Base-by-base conservation (phyloP, 306 rosid species). In the Crotalaria pallida region DNA sequence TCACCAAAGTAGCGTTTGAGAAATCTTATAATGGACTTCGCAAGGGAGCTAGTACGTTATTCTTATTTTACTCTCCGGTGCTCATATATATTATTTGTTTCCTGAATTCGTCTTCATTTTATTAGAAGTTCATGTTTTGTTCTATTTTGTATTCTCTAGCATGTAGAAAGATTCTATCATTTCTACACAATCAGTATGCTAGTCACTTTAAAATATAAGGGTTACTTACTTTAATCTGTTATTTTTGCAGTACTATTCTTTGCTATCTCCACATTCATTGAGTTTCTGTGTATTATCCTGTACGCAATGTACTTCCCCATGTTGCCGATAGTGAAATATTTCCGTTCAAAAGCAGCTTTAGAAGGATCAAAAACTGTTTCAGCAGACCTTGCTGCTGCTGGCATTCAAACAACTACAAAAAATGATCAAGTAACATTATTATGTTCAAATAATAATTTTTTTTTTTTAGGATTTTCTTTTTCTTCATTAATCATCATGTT, bases 331-430 rank as follows among this genome's bases (percentile, higher is more conserved):
- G 90, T 94, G 69, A 94, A 88, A 65, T 81, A 84, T 65, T 90
- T 87, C 45, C 94, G 90, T 58, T 58, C 86, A 34, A 94, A 85
- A 74, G 96, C 98, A 34, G 92, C 97, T 17, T 80, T 65, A 0
- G 95, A 91, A 72, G 96, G 96, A 78, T 84, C 96, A 4, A 89
- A 84, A 85, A 89, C 98, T 31, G 98, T 89, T 49, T 52, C 87
- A 10, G 81, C 96, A 11, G 96, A 94, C 76, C 95, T 92, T 61
- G 95, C 97, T 8, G 92, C 96, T 21, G 95, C 81, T 16, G 95
- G 97, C 40, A 58, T 88, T 68, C 61, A 67, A 44, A 47, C 84
- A 15, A 47, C 79, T 15, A 13, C 69, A 26, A 62, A 71, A 26
- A 62, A 71, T 62, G 67, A 58, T 22, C 81, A 52, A 79, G 94